Evolutionary conservation across 2,329 filamentous ascomycete genomes (phyloP).

Genomic region (Botrytis tulipae): DNA sequence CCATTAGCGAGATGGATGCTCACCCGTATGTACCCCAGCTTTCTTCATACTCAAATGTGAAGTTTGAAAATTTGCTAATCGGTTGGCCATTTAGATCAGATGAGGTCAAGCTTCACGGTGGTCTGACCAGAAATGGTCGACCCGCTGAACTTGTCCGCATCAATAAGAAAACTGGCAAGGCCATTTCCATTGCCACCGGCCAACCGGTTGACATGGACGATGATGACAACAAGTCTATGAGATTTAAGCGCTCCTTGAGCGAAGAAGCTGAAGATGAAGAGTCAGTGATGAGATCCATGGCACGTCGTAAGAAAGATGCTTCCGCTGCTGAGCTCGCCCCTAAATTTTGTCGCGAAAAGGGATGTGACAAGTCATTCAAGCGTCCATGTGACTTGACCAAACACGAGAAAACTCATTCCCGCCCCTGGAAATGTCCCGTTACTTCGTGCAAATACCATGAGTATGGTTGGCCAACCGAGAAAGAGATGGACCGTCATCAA

Average conservation of each 20-base stretch:
- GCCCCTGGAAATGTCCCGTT: constrained; percentile 89
- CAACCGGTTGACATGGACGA: constrained; percentile 59
- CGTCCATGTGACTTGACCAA: constrained; percentile 96
- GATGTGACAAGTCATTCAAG: constrained; percentile 90
- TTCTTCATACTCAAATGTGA: neutral
- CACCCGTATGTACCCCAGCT: constrained; percentile 50
- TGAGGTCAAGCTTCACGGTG: constrained; percentile 77
- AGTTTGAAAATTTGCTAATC: constrained; percentile 28
- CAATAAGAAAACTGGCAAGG: constrained; percentile 70
- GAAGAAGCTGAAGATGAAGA: constrained; percentile 75
- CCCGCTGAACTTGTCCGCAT: constrained; percentile 81
- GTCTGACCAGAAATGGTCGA: constrained; percentile 75
- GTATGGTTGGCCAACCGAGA: constrained; percentile 93
- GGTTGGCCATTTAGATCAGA: constrained; percentile 52
- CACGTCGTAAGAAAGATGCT: constrained; percentile 89
- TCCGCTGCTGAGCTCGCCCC: constrained; percentile 78
- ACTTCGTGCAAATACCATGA: constrained; percentile 84
- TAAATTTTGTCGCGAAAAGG: constrained; percentile 70
- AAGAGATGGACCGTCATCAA: constrained; percentile 92
- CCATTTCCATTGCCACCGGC: constrained; percentile 73
- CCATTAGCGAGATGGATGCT: constrained; percentile 55
- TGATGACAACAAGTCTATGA: constrained; percentile 47
- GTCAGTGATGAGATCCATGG: constrained; percentile 87
- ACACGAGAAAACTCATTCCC: constrained; percentile 96
- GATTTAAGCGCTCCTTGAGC: constrained; percentile 65